Evolutionary conservation across 441 rosid genomes (phyloP).

Genomic region (Geranium incanum): DNA sequence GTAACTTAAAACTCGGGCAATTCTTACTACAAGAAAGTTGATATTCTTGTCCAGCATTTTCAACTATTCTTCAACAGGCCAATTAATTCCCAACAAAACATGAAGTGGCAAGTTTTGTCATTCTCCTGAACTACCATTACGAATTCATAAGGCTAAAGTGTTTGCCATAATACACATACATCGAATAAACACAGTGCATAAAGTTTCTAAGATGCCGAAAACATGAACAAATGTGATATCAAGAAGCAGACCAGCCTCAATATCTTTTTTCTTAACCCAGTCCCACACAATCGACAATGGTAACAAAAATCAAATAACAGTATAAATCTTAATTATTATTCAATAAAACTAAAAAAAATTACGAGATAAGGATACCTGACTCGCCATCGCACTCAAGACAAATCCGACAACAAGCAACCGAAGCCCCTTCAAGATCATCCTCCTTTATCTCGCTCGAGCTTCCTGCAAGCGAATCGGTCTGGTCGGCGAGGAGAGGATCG

Average conservation of each 20-base stretch:
- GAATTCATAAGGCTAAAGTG: not conserved
- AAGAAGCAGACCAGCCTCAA: not conserved
- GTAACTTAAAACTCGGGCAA: no score
- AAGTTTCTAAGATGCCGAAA: not conserved
- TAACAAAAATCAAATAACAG: not conserved
- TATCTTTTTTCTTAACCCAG: not conserved
- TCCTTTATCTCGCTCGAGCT: constrained; percentile 45
- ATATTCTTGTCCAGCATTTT: no score
- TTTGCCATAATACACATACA: not conserved
- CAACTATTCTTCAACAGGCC: not conserved
- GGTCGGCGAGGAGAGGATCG: constrained; percentile 54
- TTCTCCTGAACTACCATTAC: not conserved
- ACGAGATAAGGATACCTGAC: constrained; percentile 30
- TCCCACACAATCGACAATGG: not conserved
- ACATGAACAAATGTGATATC: not conserved
- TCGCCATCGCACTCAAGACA: constrained; percentile 85
- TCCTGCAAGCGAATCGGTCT: constrained; percentile 21
- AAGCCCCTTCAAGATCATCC: constrained; percentile 62
- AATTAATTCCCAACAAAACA: not conserved
- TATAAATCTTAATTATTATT: not conserved
- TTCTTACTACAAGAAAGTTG: no score
- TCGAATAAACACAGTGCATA: not conserved
- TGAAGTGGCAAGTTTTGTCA: not conserved
- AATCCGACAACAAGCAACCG: constrained; percentile 77
- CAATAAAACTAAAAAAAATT: not conserved